Conservation (phyloP, 2,329 filamentous ascomycete genomes). For the Fusarium brevicatenulatum region DNA sequence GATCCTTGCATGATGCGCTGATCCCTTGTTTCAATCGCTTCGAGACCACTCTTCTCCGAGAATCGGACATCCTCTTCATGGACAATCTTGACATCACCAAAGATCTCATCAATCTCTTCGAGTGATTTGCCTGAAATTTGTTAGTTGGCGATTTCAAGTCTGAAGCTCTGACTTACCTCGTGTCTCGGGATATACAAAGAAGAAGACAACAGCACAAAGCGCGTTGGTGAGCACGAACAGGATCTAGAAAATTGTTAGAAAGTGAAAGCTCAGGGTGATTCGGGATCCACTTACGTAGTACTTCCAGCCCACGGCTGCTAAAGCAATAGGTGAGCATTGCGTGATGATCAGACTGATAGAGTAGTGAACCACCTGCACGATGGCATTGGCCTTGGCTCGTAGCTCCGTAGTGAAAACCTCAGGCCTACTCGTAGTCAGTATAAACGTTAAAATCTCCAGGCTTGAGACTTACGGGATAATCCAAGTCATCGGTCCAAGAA, state of each 20-base stretch:
- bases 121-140: slow-evolving; percentile 50
- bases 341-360: slow-evolving; percentile 54
- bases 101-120: slow-evolving; percentile 54
- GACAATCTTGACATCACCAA: slow-evolving; percentile 50
- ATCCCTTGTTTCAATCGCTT: not conserved
- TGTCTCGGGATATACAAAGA: slow-evolving; percentile 52
- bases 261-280: fast-evolving
- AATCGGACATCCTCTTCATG: slow-evolving; percentile 38
- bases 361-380: slow-evolving; percentile 55
- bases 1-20: not conserved
- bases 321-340: slow-evolving; percentile 53
- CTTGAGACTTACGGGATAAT: slow-evolving; percentile 51
- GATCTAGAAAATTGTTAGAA: slow-evolving; percentile 40
- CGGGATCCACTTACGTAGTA: slow-evolving; percentile 47
- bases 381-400: slow-evolving; percentile 54
- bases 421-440: slow-evolving; percentile 36
- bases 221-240: slow-evolving; percentile 53
- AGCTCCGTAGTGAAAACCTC: slow-evolving; percentile 55
- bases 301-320: slow-evolving; percentile 53
- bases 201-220: slow-evolving; percentile 50
- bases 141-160: not conserved
- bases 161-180: slow-evolving; percentile 39
- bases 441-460: fast-evolving
- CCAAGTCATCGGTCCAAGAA: slow-evolving; percentile 55
- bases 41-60: slow-evolving; percentile 27